Base-by-base conservation (phyloP, 345 rosid species). In the Nephelium lappaceum region DNA sequence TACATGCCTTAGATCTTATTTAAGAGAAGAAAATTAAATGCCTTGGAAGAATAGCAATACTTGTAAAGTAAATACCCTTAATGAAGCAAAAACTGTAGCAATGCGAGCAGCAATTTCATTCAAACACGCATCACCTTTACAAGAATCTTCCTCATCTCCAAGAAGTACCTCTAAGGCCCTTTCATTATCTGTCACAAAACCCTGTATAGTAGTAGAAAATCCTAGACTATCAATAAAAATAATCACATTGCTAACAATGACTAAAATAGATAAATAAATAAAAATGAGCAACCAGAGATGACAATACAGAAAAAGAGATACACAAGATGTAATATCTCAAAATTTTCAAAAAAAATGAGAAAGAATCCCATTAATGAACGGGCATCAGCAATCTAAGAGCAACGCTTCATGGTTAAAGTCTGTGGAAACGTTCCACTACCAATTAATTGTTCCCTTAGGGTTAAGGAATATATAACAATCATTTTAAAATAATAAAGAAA, bases 51-150 rank as follows among this genome's bases (percentile, higher is more conserved):
- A 73, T 76, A 69, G 66, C 58, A 57, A 18, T 67, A 72, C 62
- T 78, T 43, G 36, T 49, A 62, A 71, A 78, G 53, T 53, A 78
- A 51, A 77, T 90, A 96, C 98, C 98, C 93, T 91, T 67, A 94
- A 72, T 64, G 99, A 97, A 79, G 99, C 97, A 88, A 97, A 93
- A 77, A 97, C 98, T 11, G 98, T 97, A 79, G 99, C 94, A 78
- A 97, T 83, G 79, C 98, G 96, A 47, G 88, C 81, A 81, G 99
- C 98, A 95, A 97, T 92, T 88, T 89, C 91, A 86, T 88, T 90
- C 89, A 97, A 88, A 80, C 95, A 93, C 0, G 89, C 90, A 83
- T 92, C 97, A 60, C 95, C 97, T 78, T 83, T 91, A 71, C 87
- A 87, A 81, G 88, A 85, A 84, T 87, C 87, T 83, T 93, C 99